phyloP scores from a whole-genome alignment of 345 rosid genomes.

The Populus deltoides region DNA sequence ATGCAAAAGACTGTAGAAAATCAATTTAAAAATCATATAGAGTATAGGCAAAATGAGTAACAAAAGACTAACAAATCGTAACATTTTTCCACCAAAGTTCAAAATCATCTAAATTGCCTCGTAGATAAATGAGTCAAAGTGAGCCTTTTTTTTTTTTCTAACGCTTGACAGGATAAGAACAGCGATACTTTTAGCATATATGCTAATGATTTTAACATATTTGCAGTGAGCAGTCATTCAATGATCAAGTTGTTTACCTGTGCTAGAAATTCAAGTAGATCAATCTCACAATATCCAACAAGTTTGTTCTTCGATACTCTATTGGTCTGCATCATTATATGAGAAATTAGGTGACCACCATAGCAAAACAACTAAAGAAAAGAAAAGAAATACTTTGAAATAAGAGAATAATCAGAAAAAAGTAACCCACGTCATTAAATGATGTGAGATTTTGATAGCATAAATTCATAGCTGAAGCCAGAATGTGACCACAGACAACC shows the following conservation, averaged over 20 bases:
- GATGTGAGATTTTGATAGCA: not conserved
- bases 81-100: not conserved
- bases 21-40: not conserved
- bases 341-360: not conserved
- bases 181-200: not conserved
- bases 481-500: not conserved
- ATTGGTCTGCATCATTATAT: slow-evolving; percentile 63
- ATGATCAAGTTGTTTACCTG: slow-evolving; percentile 41
- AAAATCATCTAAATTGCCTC: not conserved
- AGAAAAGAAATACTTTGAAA: not conserved
- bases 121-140: not conserved
- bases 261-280: slow-evolving; percentile 62
- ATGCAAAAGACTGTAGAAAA: not conserved
- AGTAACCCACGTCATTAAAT: not conserved
- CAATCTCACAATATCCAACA: slow-evolving; percentile 79
- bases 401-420: not conserved
- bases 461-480: not conserved
- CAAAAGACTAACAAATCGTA: not conserved
- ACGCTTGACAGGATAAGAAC: not conserved
- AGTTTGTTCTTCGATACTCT: slow-evolving; percentile 66
- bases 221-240: not conserved
- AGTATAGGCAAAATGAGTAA: not conserved
- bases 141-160: not conserved
- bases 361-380: not conserved
- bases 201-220: not conserved